Conservation (phyloP, 768 basidiomycete species). For the Chiua virens region DNA sequence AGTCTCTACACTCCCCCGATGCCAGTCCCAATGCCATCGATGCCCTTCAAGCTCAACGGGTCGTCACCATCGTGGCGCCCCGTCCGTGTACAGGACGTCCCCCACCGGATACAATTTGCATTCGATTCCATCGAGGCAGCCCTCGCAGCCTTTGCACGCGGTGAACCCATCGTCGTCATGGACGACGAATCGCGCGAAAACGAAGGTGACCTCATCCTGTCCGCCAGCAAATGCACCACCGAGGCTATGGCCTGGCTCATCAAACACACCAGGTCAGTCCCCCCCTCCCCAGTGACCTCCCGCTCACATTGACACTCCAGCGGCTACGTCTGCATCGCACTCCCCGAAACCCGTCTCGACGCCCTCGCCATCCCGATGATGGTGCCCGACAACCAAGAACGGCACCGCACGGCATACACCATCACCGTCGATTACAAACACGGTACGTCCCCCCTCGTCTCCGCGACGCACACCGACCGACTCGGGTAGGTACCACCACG, state of each 20-base stretch:
- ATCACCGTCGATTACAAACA: constrained; percentile 92
- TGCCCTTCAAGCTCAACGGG: constrained; percentile 11
- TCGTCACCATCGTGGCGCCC: constrained; percentile 20
- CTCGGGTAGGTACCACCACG: constrained; percentile 87
- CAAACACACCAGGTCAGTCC: constrained; percentile 70
- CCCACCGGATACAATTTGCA: constrained; percentile 42
- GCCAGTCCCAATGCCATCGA: constrained; percentile 2
- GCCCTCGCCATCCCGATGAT: constrained; percentile 89
- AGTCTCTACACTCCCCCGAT: constrained; percentile 2
- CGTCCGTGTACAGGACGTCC: constrained; percentile 16
- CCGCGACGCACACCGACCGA: background rate
- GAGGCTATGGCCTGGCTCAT: constrained; percentile 38
- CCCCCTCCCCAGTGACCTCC: background rate
- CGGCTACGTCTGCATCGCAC: constrained; percentile 90
- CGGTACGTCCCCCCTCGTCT: too few species aligned
- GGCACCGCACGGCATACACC: constrained; percentile 92
- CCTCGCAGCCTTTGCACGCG: constrained; percentile 67
- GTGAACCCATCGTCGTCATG: constrained; percentile 96
- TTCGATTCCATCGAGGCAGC: constrained; percentile 86
- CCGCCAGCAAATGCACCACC: too few species aligned
- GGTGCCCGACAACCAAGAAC: constrained; percentile 88
- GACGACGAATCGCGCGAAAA: constrained; percentile 96
- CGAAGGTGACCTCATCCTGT: constrained; percentile 94
- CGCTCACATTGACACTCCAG: constrained; percentile 54
- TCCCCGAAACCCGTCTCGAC: constrained; percentile 73